Evolutionary conservation across 108 stramenopile genomes (phyloP).

Genomic region (Pelagomonas calceolata): DNA sequence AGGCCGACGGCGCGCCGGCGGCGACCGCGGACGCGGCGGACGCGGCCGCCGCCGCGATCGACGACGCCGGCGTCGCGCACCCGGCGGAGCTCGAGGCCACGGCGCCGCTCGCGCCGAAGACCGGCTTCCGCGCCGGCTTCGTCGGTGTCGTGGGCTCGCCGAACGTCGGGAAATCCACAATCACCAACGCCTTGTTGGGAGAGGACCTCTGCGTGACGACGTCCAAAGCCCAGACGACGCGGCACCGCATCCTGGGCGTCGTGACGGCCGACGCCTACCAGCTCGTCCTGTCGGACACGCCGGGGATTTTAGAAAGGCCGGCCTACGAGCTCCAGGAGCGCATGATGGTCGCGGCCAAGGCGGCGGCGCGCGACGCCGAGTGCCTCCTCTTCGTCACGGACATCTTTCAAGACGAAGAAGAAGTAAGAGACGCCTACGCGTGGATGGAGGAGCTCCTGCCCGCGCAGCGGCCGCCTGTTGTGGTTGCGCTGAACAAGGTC

Average conservation of each 20-base stretch:
- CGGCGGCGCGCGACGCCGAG: conserved; percentile 57
- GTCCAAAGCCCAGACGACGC: conserved; percentile 72
- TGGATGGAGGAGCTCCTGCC: background rate
- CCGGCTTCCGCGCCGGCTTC: conserved; percentile 31
- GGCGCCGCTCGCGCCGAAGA: background rate
- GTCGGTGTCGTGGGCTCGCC: conserved; percentile 64
- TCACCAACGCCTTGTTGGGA: conserved; percentile 66
- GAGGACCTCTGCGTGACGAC: conserved; percentile 66
- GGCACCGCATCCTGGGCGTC: conserved; percentile 72
- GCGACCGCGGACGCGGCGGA: no score
- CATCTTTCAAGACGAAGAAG: conserved; percentile 32
- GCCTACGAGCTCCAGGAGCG: conserved; percentile 69
- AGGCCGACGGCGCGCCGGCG: no score
- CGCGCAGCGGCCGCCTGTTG: conserved; percentile 7
- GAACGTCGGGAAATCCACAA: conserved; percentile 82
- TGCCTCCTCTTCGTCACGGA: conserved; percentile 67
- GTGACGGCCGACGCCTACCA: conserved; percentile 49
- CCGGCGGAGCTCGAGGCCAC: no score
- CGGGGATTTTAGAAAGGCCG: conserved; percentile 65
- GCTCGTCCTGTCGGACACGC: conserved; percentile 74
- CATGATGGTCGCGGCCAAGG: conserved; percentile 74
- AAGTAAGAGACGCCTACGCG: background rate
- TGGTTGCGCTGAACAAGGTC: conserved; percentile 77
- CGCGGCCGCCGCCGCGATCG: no score
- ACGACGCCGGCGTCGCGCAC: no score